phyloP scores from a whole-genome alignment of 352 stramenopile genomes.

The Aphanomyces cochlioides region DNA sequence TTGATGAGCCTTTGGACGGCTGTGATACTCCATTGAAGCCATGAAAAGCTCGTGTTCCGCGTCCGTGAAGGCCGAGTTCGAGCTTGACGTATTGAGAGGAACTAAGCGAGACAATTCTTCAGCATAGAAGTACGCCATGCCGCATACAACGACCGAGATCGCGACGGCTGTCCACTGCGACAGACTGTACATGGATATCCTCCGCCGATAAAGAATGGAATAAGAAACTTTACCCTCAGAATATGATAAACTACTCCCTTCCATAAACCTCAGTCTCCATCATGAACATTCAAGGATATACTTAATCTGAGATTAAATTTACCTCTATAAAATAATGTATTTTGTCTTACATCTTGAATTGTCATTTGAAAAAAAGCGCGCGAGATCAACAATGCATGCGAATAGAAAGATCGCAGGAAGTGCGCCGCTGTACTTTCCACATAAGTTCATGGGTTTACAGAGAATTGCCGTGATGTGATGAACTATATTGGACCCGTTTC shows the following conservation, averaged over 20 bases:
- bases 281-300: not conserved
- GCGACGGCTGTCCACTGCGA: slow-evolving; percentile 59
- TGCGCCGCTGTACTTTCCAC: too few species aligned
- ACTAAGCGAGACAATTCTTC: slow-evolving; percentile 54
- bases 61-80: slow-evolving; percentile 37
- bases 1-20: slow-evolving; percentile 35
- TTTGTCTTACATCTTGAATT: too few species aligned
- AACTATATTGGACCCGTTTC: too few species aligned
- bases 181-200: slow-evolving; percentile 40
- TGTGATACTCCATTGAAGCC: slow-evolving; percentile 57
- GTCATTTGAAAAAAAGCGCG: too few species aligned
- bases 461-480: too few species aligned
- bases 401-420: too few species aligned
- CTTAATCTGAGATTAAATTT: too few species aligned
- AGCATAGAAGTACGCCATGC: slow-evolving; percentile 52
- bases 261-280: too few species aligned
- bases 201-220: slow-evolving; percentile 4
- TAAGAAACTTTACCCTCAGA: not conserved
- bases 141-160: slow-evolving; percentile 49
- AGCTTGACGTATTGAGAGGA: slow-evolving; percentile 31
- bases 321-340: too few species aligned
- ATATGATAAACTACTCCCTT: too few species aligned
- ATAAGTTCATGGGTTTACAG: too few species aligned
- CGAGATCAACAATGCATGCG: too few species aligned
- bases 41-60: slow-evolving; percentile 65